A percentile compares a stretch with the other conserved stretches of the same genome.
phyloP scores from a whole-genome alignment of 306 rosid species.

The Lablab purpureus region DNA sequence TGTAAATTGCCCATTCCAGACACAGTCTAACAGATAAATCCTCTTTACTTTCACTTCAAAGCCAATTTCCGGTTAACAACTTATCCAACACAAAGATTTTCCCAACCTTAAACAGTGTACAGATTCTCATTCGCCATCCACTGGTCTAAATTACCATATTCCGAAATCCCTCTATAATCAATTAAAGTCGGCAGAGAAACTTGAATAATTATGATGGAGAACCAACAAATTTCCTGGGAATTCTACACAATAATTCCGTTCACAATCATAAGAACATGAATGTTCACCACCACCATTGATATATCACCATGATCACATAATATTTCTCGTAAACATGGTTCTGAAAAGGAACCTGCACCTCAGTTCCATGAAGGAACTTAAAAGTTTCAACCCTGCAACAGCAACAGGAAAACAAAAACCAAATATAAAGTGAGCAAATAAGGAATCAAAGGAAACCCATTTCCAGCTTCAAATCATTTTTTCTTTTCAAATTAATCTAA shows the following conservation, averaged over 20 bases:
- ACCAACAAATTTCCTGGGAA: slow-evolving; percentile 13
- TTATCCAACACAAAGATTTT: slow-evolving; percentile 11
- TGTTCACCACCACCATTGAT: background rate
- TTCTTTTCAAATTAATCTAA: background rate
- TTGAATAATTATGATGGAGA: slow-evolving; percentile 35
- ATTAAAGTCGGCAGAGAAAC: slow-evolving; percentile 37
- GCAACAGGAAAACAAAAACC: slow-evolving; percentile 17
- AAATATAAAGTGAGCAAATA: slow-evolving; percentile 1
- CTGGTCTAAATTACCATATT: slow-evolving; percentile 10
- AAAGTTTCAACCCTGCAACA: slow-evolving; percentile 38
- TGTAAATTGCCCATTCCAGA: background rate
- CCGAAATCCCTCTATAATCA: slow-evolving; percentile 36
- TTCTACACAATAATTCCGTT: slow-evolving; percentile 17
- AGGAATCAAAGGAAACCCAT: slow-evolving; percentile 18
- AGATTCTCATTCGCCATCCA: slow-evolving; percentile 6
- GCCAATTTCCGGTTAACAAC: slow-evolving; percentile 13
- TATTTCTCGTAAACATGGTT: slow-evolving; percentile 8
- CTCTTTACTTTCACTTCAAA: slow-evolving; percentile 27
- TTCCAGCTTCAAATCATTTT: background rate
- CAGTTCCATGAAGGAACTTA: slow-evolving; percentile 43
- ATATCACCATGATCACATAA: slow-evolving; percentile 23
- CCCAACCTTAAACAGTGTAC: slow-evolving; percentile 16
- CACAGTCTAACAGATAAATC: slow-evolving; percentile 14
- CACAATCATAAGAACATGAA: slow-evolving; percentile 30
- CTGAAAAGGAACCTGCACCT: slow-evolving; percentile 35